Conservation (phyloP, 495 filamentous ascomycete species). For the Penicillium ochrochloron region DNA sequence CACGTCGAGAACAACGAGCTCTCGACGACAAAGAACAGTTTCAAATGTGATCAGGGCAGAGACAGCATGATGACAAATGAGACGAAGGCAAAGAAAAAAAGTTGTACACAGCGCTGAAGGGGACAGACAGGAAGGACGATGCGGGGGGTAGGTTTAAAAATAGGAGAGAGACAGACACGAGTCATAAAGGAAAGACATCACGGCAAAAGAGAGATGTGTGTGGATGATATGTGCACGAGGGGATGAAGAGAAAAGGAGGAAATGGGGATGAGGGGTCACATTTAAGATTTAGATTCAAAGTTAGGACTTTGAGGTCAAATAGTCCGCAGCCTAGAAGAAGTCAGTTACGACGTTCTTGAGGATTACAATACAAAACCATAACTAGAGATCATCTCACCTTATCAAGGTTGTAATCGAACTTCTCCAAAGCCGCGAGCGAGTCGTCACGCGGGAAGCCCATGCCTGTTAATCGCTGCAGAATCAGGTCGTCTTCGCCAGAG, state of each 20-base stretch:
- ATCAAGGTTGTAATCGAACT: conserved; percentile 93
- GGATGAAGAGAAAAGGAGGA: not conserved
- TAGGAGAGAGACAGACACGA: conserved; percentile 13
- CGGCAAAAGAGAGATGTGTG: conserved; percentile 31
- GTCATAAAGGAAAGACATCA: conserved; percentile 31
- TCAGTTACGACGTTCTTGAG: conserved; percentile 9
- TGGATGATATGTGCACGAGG: conserved; percentile 32
- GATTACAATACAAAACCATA: not conserved
- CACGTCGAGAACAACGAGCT: conserved; percentile 7
- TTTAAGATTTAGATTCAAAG: conserved; percentile 12
- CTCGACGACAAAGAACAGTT: not conserved
- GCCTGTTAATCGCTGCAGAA: conserved; percentile 83
- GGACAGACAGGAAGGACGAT: conserved; percentile 5
- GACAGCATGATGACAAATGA: conserved; percentile 18
- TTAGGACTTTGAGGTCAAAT: conserved; percentile 44
- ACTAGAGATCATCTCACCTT: conserved; percentile 65
- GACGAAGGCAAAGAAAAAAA: conserved; percentile 12
- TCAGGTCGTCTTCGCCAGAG: conserved; percentile 85
- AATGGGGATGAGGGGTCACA: conserved; percentile 1
- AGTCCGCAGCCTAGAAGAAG: conserved; percentile 44
- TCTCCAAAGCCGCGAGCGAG: conserved; percentile 85
- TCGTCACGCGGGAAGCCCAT: conserved; percentile 88
- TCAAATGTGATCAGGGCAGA: conserved; percentile 12
- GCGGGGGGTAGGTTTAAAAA: not conserved
- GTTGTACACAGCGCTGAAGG: conserved; percentile 36